These are phyloP conservation scores for Chrysanthemum seticuspe DNA, from an alignment of 129 eudicot species.

Conservation along the genomic window DNA sequence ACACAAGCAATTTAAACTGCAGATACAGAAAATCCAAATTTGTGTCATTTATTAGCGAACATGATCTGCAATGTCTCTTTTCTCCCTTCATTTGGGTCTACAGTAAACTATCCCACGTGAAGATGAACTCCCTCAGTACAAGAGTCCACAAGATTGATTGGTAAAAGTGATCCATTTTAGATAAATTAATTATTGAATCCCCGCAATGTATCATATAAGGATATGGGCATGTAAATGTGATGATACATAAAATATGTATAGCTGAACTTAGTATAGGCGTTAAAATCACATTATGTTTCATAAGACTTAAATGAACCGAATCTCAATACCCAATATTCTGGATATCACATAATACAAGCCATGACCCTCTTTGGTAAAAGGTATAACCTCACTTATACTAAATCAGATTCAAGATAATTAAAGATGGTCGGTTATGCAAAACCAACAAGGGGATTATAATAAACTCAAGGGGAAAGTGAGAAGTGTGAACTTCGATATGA, in stretches of 20 bases:
- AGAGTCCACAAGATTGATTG: background rate
- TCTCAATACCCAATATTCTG: background rate
- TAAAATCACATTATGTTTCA: conserved; percentile 12
- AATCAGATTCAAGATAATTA: no score
- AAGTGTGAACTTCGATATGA: background rate
- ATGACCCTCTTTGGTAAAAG: background rate
- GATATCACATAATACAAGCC: background rate
- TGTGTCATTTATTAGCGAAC: background rate
- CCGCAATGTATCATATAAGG: conserved; percentile 11
- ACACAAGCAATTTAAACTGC: background rate
- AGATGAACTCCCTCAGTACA: background rate
- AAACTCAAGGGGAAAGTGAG: no score
- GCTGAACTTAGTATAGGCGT: background rate
- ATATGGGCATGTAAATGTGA: no score
- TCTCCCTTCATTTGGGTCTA: background rate
- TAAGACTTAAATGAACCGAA: background rate
- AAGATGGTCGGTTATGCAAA: no score
- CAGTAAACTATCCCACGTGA: no score
- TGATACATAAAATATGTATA: background rate
- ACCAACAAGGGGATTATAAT: no score
- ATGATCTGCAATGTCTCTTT: background rate
- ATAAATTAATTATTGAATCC: background rate
- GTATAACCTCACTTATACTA: no score
- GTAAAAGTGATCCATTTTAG: conserved; percentile 3
- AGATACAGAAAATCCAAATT: background rate